These are phyloP conservation scores for Trichoderma sp. DNA, from an alignment of 2,329 filamentous ascomycete genomes.

Conservation along the genomic window DNA sequence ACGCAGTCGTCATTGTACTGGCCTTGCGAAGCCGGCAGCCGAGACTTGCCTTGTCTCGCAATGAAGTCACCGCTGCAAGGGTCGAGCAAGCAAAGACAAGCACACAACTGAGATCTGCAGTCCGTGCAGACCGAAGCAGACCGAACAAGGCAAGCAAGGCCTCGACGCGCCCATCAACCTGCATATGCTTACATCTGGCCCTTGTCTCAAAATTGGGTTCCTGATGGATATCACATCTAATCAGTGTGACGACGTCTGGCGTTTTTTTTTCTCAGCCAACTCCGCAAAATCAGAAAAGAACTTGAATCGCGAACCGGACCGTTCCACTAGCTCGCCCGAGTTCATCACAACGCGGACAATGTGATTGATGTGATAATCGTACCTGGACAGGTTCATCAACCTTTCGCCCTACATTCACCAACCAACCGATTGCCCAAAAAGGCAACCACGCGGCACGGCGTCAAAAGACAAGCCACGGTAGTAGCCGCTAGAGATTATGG, in stretches of 20 bases:
- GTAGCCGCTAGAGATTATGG: slow-evolving; percentile 16
- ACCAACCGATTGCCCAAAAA: slow-evolving; percentile 25
- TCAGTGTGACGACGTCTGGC: slow-evolving; percentile 8
- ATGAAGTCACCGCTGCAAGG: slow-evolving; percentile 20
- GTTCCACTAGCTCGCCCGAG: slow-evolving; percentile 37
- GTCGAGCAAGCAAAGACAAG: slow-evolving; percentile 8
- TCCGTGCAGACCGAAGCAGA: slow-evolving; percentile 23
- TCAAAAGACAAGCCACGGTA: neutral
- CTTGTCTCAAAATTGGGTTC: slow-evolving; percentile 20
- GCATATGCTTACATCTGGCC: slow-evolving; percentile 3
- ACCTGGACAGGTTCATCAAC: neutral
- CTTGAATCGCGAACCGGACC: slow-evolving; percentile 34
- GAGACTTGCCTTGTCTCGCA: slow-evolving; percentile 28
- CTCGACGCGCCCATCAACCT: slow-evolving; percentile 7
- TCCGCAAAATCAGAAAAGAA: neutral
- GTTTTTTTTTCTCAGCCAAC: neutral
- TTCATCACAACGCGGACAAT: slow-evolving; percentile 24
- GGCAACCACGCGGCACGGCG: slow-evolving; percentile 27
- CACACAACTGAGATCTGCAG: slow-evolving; percentile 19
- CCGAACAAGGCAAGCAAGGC: slow-evolving; percentile 20
- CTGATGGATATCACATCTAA: slow-evolving; percentile 6
- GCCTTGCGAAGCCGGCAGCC: slow-evolving; percentile 31
- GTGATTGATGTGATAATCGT: slow-evolving; percentile 20
- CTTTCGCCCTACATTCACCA: neutral
- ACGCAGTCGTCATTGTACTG: slow-evolving; percentile 24